Evolutionary conservation across 2,329 filamentous ascomycete genomes (phyloP).

Genomic region (Fusarium piperis): DNA sequence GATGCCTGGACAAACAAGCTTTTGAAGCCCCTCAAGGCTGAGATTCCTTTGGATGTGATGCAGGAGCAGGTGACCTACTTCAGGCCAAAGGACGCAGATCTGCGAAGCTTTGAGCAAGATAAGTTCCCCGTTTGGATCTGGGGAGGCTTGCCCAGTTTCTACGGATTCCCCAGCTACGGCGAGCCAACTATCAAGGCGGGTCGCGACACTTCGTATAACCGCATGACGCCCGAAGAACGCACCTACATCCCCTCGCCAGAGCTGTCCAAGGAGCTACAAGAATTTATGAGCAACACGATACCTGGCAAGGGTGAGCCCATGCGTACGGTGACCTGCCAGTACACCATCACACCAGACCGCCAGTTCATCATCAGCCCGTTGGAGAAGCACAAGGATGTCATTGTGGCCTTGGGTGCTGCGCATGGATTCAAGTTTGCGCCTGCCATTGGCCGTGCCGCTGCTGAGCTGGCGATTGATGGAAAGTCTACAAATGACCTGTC

Average conservation of each 20-base stretch:
- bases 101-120: not conserved
- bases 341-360: conserved; percentile 37
- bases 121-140: conserved; percentile 34
- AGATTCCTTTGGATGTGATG: conserved; percentile 30
- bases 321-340: conserved; percentile 42
- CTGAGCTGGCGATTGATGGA: conserved; percentile 40
- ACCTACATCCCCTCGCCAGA: conserved; percentile 19
- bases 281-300: conserved; percentile 18
- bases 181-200: conserved; percentile 33
- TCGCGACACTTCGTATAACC: conserved; percentile 24
- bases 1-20: conserved; percentile 35
- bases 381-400: conserved; percentile 21
- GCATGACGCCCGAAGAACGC: conserved; percentile 23
- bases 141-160: conserved; percentile 13
- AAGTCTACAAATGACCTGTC: conserved; percentile 26
- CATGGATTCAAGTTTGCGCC: conserved; percentile 42
- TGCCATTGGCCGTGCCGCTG: conserved; percentile 38
- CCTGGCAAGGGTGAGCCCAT: conserved; percentile 14
- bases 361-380: conserved; percentile 38
- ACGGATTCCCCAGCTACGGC: conserved; percentile 26
- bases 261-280: conserved; percentile 5
- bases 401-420: conserved; percentile 32
- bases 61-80: conserved; percentile 38
- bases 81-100: conserved; percentile 15
- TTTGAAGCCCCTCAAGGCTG: conserved; percentile 8